Evolutionary conservation across 441 rosid species (phyloP), one percentile per base, ranked within the genome.

Genomic region (Populus tomentosa): DNA sequence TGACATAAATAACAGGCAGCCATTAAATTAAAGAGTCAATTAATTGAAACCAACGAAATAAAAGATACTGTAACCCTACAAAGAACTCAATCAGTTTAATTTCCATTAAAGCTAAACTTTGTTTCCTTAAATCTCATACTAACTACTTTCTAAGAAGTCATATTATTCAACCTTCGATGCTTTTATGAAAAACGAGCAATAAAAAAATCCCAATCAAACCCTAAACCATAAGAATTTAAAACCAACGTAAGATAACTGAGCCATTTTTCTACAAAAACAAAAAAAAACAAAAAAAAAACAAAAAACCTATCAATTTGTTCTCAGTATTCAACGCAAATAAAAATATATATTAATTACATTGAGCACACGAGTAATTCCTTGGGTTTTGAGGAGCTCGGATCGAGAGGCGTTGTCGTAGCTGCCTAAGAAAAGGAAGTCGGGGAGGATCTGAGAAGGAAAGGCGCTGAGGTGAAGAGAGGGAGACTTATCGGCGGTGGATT

Each of bases 351-450:
- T 7, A 18, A 42, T 56, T 46, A 95, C 99, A 88, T 95, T 95
- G 81, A 95, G 99, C 74, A 94, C 85, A 21, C 93, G 92, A 81
- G 97, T 83, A 64, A 95, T 92, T 70, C 99, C 95, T 71, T 87
- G 96, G 75, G 97, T 81, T 83, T 92, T 92, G 77, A 95, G 99
- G 61, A 95, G 86, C 85, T 91, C 99, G 8, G 99, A 90, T 74
- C 97, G 95, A 62, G 99, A 95, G 56, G 98, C 99, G 91, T 95
- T 90, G 81, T 95, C 94, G 87, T 95, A 95, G 85, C 97, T 92
- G 0, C 99, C 99, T 80, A 95, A 82, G 76, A 88, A 95, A 33
- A 95, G 97, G 82, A 95, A 95, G 71, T 91, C 89, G 35, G 97
- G 95, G 82, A 95, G 80, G 87, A 95, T 92, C 98, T 88, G 92